Conservation (phyloP, 2,329 filamentous ascomycete genomes). For the Ophiosphaerella korrae region DNA sequence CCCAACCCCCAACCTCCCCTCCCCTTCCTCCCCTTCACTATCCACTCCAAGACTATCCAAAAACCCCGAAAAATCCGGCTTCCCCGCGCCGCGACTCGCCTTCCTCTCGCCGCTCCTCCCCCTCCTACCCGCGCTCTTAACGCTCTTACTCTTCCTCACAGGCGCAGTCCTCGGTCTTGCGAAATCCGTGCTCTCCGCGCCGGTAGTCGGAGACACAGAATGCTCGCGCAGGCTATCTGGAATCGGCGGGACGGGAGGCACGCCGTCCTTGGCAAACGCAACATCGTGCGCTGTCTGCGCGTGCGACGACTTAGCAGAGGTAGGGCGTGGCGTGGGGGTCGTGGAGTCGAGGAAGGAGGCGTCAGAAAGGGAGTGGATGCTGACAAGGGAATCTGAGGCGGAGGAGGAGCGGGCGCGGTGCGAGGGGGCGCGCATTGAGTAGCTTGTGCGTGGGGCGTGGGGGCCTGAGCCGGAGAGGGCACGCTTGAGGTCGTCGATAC, state of each 20-base stretch:
- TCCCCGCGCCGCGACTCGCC: constrained; percentile 18
- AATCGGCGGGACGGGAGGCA: constrained; percentile 43
- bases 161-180: constrained; percentile 30
- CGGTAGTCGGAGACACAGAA: constrained; percentile 5
- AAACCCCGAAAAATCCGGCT: constrained; percentile 40
- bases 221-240: constrained; percentile 34
- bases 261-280: constrained; percentile 19
- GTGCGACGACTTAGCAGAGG: constrained; percentile 6
- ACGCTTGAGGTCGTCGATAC: constrained; percentile 55
- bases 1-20: constrained; percentile 18
- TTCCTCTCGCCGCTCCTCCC: constrained; percentile 25
- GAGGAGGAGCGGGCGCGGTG: constrained; percentile 53
- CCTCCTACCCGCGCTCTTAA: constrained; percentile 28
- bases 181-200: constrained; percentile 12
- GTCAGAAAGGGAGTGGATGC: constrained; percentile 72
- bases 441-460: constrained; percentile 35
- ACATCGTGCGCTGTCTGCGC: constrained; percentile 16
- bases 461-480: constrained; percentile 47
- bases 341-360: constrained; percentile 52
- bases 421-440: constrained; percentile 31
- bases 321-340: constrained; percentile 3
- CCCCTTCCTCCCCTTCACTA: constrained; percentile 26
- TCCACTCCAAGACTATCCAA: constrained; percentile 44
- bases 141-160: constrained; percentile 30
- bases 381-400: constrained; percentile 72